Conservation (phyloP, 1,284 basidiomycete species). For the Ustilago sp. region DNA sequence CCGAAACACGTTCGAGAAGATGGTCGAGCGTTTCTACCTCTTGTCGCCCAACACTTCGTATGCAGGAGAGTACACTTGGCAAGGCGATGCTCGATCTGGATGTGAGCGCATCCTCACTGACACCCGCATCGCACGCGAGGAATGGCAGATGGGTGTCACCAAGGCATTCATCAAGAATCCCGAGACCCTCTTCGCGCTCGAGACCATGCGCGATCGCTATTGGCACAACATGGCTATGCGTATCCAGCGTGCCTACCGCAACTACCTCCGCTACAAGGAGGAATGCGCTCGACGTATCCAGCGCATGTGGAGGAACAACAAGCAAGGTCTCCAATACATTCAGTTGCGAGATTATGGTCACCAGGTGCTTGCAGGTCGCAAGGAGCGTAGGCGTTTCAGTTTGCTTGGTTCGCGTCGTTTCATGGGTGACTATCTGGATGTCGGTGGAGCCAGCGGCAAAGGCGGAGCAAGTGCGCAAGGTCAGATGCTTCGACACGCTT, state of each 20-base stretch:
- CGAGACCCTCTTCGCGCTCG: slow-evolving; percentile 96
- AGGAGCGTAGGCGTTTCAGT: slow-evolving; percentile 93
- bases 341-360: slow-evolving; percentile 94
- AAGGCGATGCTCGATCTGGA: slow-evolving; percentile 87
- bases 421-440: slow-evolving; percentile 94
- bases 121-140: slow-evolving; percentile 92
- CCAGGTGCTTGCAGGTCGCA: slow-evolving; percentile 87
- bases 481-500: slow-evolving; percentile 80
- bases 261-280: slow-evolving; percentile 93
- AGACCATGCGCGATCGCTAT: slow-evolving; percentile 98
- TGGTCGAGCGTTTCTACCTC: slow-evolving; percentile 91
- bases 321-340: slow-evolving; percentile 88
- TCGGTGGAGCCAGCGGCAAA: slow-evolving; percentile 76
- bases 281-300: slow-evolving; percentile 96
- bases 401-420: slow-evolving; percentile 93
- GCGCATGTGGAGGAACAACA: slow-evolving; percentile 98
- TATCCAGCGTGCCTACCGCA: slow-evolving; percentile 95
- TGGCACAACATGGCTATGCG: slow-evolving; percentile 99
- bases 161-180: slow-evolving; percentile 99
- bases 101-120: slow-evolving; percentile 94
- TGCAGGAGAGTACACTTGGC: slow-evolving; percentile 98
- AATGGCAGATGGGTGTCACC: slow-evolving; percentile 99
- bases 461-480: slow-evolving; percentile 77
- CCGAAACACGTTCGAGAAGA: slow-evolving; percentile 96
- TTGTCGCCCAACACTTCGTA: slow-evolving; percentile 95